Base-by-base conservation (phyloP, 2,329 filamentous ascomycete species). In the Sporothrix euskadiensis region DNA sequence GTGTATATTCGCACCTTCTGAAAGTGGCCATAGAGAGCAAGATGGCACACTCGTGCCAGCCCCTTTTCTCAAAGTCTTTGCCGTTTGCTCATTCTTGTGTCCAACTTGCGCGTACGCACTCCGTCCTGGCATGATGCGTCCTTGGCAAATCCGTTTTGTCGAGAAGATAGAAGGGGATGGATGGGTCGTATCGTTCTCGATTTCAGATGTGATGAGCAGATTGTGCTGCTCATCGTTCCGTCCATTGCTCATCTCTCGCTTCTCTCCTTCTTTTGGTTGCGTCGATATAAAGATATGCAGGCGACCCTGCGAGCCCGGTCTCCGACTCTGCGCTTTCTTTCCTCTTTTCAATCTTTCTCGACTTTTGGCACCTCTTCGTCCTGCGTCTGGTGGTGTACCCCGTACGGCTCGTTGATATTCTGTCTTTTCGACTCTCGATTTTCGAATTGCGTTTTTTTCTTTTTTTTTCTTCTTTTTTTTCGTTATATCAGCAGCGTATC, bases 331-430 rank as follows among this genome's bases (percentile, higher is more conserved):
- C 61, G 6, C 61, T 66, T 66, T 22, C 61, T 47, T 66, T 30
- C 61, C 61, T 47, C 61, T 41, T 66, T 66, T 66, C n/a, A 39
- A 66, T 47, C 39, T 47, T 65, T 65, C 22, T 66, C 44, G 39
- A 41, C 39, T 65, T 65, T 41, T 30, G 39, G 22, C n/a, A 65
- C 39, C 61, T 47, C 39, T 65, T 65, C 61, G 61, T 65, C 61
- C 39, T n/a, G 61, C 39, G 26, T 65, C 61, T 30, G 12, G 61
- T 26, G 61, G 10, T 44, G 57, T 22, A 16, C 10, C 35, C 8
- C 19, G 61, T 8, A 16, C 30, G 39, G 4, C 6, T 19, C 10
- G 39, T 16, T 26, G 39, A 30, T 30, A 16, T 30, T 2, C 16
- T 22, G 10, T 12, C 9, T 56, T 19, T 56, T 22, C 52, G 22